Percentiles rank a stretch among this genome's conserved stretches.
These are phyloP conservation scores for Cordyceps fumosorosea DNA, from an alignment of 2,329 filamentous ascomycete species.

Conservation along the genomic window DNA sequence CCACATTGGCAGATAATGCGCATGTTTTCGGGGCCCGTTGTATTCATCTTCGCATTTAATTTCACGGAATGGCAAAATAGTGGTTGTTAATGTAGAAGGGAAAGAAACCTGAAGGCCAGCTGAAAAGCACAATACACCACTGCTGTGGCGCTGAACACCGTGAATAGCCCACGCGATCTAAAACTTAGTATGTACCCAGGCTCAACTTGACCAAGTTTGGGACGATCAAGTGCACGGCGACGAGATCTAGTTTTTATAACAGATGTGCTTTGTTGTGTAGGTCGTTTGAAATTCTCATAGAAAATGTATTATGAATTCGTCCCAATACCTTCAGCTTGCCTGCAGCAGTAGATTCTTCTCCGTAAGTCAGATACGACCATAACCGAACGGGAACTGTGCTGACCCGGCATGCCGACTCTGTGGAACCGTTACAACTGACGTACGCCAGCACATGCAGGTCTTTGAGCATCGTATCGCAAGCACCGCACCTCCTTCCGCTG, in stretches of 20 bases:
- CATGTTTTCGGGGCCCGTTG: neutral
- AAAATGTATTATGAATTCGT: no score
- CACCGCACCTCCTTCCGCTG: neutral
- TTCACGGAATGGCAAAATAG: no score
- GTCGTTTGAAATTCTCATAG: no score
- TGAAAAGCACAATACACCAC: neutral
- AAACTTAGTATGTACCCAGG: no score
- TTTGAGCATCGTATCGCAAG: neutral
- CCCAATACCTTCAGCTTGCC: neutral
- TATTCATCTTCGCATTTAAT: neutral
- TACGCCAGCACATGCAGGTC: constrained; percentile 1
- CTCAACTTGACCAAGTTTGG: neutral
- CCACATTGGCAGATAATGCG: constrained; percentile 34
- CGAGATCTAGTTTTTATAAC: neutral
- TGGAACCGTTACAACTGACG: constrained; percentile 1
- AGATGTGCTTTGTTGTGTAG: neutral
- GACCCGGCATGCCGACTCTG: neutral
- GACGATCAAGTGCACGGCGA: no score
- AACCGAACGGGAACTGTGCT: neutral
- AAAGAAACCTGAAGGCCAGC: neutral
- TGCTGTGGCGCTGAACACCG: neutral
- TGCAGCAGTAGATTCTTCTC: neutral
- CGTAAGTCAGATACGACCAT: neutral
- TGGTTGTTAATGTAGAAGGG: no score
- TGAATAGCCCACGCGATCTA: neutral